phyloP scores from a whole-genome alignment of 331 rosid species.

The Acacia concinna region DNA sequence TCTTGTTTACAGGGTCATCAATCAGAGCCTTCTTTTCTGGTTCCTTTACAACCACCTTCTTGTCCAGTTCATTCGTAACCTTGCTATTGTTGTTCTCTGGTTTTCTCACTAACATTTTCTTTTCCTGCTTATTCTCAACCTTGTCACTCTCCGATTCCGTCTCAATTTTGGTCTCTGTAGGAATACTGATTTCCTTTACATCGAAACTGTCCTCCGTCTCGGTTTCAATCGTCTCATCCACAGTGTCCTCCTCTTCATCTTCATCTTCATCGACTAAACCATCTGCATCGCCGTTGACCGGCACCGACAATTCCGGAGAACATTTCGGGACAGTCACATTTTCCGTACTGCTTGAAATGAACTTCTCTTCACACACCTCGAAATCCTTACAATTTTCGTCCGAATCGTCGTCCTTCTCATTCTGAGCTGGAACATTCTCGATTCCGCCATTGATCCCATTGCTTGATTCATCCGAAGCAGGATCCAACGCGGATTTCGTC shows the following conservation, averaged over 20 bases:
- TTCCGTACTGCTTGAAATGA: constrained; percentile 38
- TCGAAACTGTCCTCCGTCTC: constrained; percentile 46
- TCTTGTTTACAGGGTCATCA: constrained; percentile 24
- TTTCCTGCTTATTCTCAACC: constrained; percentile 30
- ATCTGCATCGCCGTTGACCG: constrained; percentile 21
- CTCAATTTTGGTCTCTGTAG: constrained; percentile 29
- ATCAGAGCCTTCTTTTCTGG: constrained; percentile 28
- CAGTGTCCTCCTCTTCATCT: constrained; percentile 27
- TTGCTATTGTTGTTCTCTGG: constrained; percentile 33
- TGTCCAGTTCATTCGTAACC: constrained; percentile 29
- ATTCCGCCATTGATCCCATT: constrained; percentile 38
- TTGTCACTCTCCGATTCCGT: constrained; percentile 30
- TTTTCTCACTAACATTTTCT: constrained; percentile 14
- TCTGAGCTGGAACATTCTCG: constrained; percentile 39
- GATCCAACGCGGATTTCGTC: constrained; percentile 38
- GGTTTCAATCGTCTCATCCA: constrained; percentile 14
- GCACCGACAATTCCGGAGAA: constrained; percentile 34
- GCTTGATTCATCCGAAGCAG: constrained; percentile 32
- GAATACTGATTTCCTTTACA: constrained; percentile 50
- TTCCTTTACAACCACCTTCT: constrained; percentile 11
- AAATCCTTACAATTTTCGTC: constrained; percentile 60
- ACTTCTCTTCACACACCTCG: constrained; percentile 64
- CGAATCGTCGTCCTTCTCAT: constrained; percentile 25
- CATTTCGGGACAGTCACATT: constrained; percentile 34
- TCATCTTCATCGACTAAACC: not conserved